Evolutionary conservation across 257 asterid genomes (phyloP), one percentile per base, ranked within the genome.

Genomic region (Schizonepeta tenuifolia): DNA sequence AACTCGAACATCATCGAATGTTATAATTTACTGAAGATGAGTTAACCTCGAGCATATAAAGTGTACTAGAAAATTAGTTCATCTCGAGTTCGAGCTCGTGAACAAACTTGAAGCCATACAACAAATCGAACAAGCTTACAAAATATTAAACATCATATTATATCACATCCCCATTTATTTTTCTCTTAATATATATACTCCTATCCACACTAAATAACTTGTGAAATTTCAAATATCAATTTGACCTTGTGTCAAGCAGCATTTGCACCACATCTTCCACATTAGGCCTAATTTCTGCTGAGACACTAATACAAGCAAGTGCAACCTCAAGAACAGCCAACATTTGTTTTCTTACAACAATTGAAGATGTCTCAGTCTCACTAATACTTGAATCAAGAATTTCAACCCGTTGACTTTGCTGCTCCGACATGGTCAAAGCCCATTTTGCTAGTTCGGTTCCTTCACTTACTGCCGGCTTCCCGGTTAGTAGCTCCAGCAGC

Each of bases 281-380:
- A 68, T 84, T 89, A 12, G 96, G 98, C 82, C 96, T 86, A 20
- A 85, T 83, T 33, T 83, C 89, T 5, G 92, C 92, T 18, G 96
- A 85, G 69, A 76, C 47, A 46, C 83, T 85, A 36, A 89, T 86
- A 59, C 98, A 89, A 76, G 85, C 85, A n/a, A 91, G 74, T 26
- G 95, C 97, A 54, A 91, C 86, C 85, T 86, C 82, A 46, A 91
- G 79, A 22, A 87, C 95, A 38, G 88, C 87, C 61, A 91, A 54
- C 97, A 91, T 91, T 71, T 91, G 96, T 61, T 84, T 87, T 75
- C 82, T 83, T 43, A 85, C 89, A 20, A 87, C 87, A 64, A 63
- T 18, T 18, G 95, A 86, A 43, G 35, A 3, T 31, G 84, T 77
- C 71, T 79, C 84, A 38, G 2, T 77, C 66, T 80, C 85, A 38